phyloP scores from a whole-genome alignment of 1,284 basidiomycete genomes.

The Tylopilus sp. region DNA sequence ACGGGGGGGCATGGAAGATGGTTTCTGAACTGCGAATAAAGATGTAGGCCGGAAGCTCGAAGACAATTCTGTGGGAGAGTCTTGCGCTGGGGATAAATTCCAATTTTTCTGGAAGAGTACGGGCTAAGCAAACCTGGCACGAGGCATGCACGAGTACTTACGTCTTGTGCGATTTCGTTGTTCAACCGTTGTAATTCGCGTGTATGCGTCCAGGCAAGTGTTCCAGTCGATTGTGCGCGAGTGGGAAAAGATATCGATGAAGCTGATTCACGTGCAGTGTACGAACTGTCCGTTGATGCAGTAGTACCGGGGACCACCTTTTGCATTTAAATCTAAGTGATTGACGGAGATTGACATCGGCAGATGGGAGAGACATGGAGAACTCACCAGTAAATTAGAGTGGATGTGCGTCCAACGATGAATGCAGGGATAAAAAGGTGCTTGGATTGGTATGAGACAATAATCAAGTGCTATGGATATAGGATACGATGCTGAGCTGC shows the following conservation, averaged over 20 bases:
- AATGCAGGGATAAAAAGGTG: conserved; percentile 46
- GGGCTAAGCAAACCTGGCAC: conserved; percentile 23
- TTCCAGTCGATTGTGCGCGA: conserved; percentile 30
- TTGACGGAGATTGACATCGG: conserved; percentile 24
- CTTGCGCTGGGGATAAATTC: conserved; percentile 37
- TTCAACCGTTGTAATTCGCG: conserved; percentile 26
- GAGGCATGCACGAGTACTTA: conserved; percentile 24
- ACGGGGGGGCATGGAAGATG: conserved; percentile 44
- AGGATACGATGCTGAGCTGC: conserved; percentile 40
- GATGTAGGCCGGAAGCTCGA: conserved; percentile 30
- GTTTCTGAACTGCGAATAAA: conserved; percentile 35
- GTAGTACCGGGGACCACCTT: conserved; percentile 35
- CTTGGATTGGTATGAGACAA: conserved; percentile 41
- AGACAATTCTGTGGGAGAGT: conserved; percentile 30
- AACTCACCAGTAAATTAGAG: conserved; percentile 61
- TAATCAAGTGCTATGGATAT: conserved; percentile 45
- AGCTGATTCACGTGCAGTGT: conserved; percentile 37
- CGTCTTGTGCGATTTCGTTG: conserved; percentile 29
- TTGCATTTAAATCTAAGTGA: conserved; percentile 36
- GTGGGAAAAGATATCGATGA: conserved; percentile 29
- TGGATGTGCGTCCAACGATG: conserved; percentile 44
- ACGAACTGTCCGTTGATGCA: conserved; percentile 34
- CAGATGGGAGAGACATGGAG: conserved; percentile 14
- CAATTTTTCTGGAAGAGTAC: conserved; percentile 39
- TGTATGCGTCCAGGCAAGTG: conserved; percentile 30